A percentile compares a stretch with the other conserved stretches of the same genome.
These are phyloP conservation scores for Eucalyptus caleyi DNA, from an alignment of 345 rosid species.

Conservation along the genomic window DNA sequence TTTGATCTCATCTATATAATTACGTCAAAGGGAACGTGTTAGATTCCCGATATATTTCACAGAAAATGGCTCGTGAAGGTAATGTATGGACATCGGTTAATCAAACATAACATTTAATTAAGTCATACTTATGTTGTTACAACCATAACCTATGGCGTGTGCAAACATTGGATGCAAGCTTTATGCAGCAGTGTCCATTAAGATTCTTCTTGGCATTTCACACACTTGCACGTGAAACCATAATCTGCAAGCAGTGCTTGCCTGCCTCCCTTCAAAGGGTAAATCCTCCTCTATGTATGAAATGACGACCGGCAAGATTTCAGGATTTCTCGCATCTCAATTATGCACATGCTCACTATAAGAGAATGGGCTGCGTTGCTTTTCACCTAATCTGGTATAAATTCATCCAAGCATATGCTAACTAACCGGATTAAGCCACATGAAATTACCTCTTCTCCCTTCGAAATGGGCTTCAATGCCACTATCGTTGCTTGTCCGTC, in stretches of 20 bases:
- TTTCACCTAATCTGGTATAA: neutral
- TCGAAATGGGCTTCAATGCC: conserved; percentile 37
- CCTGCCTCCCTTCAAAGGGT: conserved; percentile 52
- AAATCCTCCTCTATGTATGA: conserved; percentile 81
- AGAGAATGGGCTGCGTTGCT: neutral
- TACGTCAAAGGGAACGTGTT: neutral
- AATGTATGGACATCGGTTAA: neutral
- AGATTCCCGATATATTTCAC: no score
- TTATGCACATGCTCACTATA: neutral
- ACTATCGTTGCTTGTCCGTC: conserved; percentile 81
- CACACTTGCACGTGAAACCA: conserved; percentile 64
- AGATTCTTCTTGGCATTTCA: conserved; percentile 40
- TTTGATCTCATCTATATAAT: no score
- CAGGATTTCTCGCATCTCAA: neutral
- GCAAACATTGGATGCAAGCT: neutral
- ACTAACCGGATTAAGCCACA: neutral
- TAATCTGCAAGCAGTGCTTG: conserved; percentile 63
- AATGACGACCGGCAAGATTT: conserved; percentile 43
- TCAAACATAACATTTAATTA: neutral
- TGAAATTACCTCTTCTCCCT: conserved; percentile 70
- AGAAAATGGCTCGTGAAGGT: no score
- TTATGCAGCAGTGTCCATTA: neutral
- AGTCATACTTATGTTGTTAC: neutral
- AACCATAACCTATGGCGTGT: no score
- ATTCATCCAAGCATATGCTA: neutral